Base-by-base conservation (phyloP, 2,329 filamentous ascomycete genomes). In the Fusarium napiforme region DNA sequence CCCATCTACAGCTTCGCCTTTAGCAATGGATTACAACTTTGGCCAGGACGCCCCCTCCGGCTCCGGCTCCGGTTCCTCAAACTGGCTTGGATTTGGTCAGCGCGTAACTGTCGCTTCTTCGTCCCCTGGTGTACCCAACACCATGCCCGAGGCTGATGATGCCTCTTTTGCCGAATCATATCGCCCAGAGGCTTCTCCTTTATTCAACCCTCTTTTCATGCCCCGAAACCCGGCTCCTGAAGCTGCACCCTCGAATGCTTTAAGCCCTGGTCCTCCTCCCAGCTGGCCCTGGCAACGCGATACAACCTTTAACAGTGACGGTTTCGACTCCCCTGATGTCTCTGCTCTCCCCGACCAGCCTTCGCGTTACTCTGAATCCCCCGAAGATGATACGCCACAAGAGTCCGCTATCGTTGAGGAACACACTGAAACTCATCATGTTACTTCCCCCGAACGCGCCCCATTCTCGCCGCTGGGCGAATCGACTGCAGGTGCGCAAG, bases 91-190 rank as follows among this genome's bases (percentile, higher is more conserved):
- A 39, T 74, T 74, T 55, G 67, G 70, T 16, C 74, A 67, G 62
- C 74, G 71, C 46, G 65, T 45, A 30, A 45, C 65, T 21, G 64
- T 70, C 26, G 55, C 68, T 45, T 64, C 69, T 34, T 75, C 74
- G 11, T 75, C 75, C n/a, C 72, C 71, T 19, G 58, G 57, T 60
- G 64, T 58, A 36, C 66, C 74, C 12, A 66, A 67, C 43, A 50
- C 45, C 8, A 45, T 73, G 55, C 64, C 61, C 4, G 67, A 69
- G 6, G 19, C 39, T 30, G 76, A 78, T 18, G 74, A 78, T 30
- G 28, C 53, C 18, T 75, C 74, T n/a, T 78, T 78, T 36, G 74
- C 76, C n/a, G 76, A 78, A 28, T 78, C 76, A 1, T 78, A 71
- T 60, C 67, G 69, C 15, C 75, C 72, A 32, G 76, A 78, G 40